These are phyloP conservation scores for Yarrowia hollandica DNA, from an alignment of 805 yeast species.

Conservation along the genomic window DNA sequence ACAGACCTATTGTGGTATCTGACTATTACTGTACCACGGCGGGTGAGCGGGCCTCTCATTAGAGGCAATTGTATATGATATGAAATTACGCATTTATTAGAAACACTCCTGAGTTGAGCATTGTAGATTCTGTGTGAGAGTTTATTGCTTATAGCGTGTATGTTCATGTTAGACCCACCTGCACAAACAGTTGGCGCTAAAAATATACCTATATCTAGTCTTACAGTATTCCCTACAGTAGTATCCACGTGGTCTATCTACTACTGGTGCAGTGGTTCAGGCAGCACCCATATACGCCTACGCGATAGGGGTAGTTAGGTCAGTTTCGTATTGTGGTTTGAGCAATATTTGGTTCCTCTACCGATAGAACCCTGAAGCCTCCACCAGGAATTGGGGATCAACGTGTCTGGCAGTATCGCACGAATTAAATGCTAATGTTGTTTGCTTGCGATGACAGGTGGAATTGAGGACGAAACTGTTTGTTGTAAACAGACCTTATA, in stretches of 20 bases:
- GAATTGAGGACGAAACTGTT: no score
- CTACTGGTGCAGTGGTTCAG: no score
- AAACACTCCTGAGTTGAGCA: background rate
- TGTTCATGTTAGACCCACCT: no score
- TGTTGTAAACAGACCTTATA: background rate
- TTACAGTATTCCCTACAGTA: no score
- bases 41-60: slow-evolving; percentile 27
- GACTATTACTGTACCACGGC: slow-evolving; percentile 68
- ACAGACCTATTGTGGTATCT: slow-evolving; percentile 85
- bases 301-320: no score
- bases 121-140: no score
- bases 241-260: no score
- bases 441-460: no score
- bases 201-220: no score
- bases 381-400: background rate
- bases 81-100: slow-evolving; percentile 6
- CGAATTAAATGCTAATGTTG: background rate
- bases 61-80: slow-evolving; percentile 8
- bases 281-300: no score
- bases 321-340: background rate
- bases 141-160: no score
- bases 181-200: no score
- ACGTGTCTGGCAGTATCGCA: background rate
- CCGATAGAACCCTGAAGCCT: background rate
- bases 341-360: background rate